Evolutionary conservation across 352 stramenopile genomes (phyloP), one percentile per base, ranked within the genome.

Genomic region (Globisporangium uncinulatum): DNA sequence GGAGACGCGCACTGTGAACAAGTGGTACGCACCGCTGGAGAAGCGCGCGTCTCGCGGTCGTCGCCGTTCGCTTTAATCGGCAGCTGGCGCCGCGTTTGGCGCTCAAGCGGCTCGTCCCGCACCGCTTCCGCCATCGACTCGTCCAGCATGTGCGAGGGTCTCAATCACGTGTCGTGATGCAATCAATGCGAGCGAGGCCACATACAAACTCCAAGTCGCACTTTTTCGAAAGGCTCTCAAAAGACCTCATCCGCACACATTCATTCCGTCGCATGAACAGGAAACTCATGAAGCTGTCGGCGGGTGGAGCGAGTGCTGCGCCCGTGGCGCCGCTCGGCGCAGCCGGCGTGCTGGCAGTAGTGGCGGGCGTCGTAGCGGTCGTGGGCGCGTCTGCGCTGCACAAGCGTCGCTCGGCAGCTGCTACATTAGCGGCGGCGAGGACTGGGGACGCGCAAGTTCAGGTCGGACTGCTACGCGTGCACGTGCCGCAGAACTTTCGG

Each of bases 401-500:
- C 62, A 81, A 81, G 57, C 69, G 67, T 24, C 61, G 60, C 31
- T 32, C 42, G 4, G 49, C 21, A 20, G 46, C 19, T 19, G 31
- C 34, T 21, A 14, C 44, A 59, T 42, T 10, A 32, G 8, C 48
- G 24, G 43, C 44, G 24, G 37, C 4, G 15, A 24, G 11, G 29
- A 14, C 36, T 43, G 50, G 8, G 32, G 50, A 20, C 1, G 15
- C 51, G 17, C 54, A 65, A 24, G 55, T 89, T 24, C 70, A 65
- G 11, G 73, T 87, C 11, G 79, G 71, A 0, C 49, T 88, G 42
- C 56, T 88, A 29, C 71, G 74, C 15, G 61, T 91, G 42, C 59
- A 75, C 46, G 75, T 88, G 44, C 73, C 78, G 32, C 61, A 74
- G 62, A 88, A 79, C 56, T 82, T 86, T 44, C 56, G 71, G 71